Percentiles rank a stretch among this genome's conserved stretches.
Evolutionary conservation across 2,329 filamentous ascomycete species (phyloP).

Genomic region (Ascochyta pisi): DNA sequence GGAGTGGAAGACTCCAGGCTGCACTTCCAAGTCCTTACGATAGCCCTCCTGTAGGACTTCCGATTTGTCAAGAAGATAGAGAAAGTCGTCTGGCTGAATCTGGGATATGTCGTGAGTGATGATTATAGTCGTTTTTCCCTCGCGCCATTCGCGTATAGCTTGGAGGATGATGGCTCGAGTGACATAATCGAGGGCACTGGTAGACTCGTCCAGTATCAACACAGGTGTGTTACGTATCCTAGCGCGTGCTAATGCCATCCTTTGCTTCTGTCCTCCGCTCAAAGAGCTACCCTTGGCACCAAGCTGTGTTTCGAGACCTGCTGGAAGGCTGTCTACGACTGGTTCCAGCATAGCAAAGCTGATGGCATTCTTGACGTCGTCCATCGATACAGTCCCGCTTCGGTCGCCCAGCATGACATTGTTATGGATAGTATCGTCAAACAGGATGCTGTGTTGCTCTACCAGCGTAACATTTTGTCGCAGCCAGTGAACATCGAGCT

Average conservation of each 20-base stretch:
- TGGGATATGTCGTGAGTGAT: constrained; percentile 90
- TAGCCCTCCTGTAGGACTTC: constrained; percentile 73
- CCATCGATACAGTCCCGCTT: constrained; percentile 56
- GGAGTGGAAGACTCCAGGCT: constrained; percentile 54
- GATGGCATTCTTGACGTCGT: constrained; percentile 68
- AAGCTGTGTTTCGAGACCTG: constrained; percentile 74
- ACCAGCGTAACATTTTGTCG: constrained; percentile 79
- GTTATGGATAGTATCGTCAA: constrained; percentile 77
- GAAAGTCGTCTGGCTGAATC: constrained; percentile 74
- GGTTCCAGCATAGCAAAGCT: constrained; percentile 72
- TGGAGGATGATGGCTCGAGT: constrained; percentile 74
- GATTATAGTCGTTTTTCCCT: constrained; percentile 84
- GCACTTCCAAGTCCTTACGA: constrained; percentile 60
- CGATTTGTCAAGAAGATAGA: constrained; percentile 79
- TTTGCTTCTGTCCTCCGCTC: constrained; percentile 85
- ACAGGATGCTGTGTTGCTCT: constrained; percentile 81
- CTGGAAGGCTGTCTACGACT: constrained; percentile 70
- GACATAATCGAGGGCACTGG: constrained; percentile 81
- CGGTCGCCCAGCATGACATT: constrained; percentile 79
- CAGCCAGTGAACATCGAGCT: constrained; percentile 73
- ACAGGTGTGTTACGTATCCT: constrained; percentile 78
- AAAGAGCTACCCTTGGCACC: constrained; percentile 73
- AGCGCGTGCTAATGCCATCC: constrained; percentile 80
- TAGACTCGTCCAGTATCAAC: constrained; percentile 86
- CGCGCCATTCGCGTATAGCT: constrained; percentile 77